These are phyloP conservation scores for Fusarium buxicola DNA, from an alignment of 2,329 filamentous ascomycete species.

Conservation along the genomic window DNA sequence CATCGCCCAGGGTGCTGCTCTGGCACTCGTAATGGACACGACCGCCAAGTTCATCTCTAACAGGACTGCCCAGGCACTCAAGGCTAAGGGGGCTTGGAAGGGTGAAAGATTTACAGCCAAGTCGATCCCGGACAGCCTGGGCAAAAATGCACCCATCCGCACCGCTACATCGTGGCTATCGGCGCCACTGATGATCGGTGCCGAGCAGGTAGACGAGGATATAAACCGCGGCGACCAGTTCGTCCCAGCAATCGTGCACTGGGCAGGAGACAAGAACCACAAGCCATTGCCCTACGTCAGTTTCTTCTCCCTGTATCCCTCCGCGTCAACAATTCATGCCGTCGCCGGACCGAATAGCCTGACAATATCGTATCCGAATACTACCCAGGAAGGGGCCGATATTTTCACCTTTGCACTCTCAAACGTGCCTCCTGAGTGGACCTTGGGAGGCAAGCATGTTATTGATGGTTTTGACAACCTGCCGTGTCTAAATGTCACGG, in stretches of 20 bases:
- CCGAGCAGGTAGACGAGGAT: slow-evolving; percentile 51
- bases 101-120: slow-evolving; percentile 52
- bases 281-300: slow-evolving; percentile 54
- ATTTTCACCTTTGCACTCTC: slow-evolving; percentile 55
- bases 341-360: slow-evolving; percentile 51
- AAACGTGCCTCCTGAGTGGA: slow-evolving; percentile 55
- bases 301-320: slow-evolving; percentile 56
- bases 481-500: slow-evolving; percentile 55
- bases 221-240: slow-evolving; percentile 55
- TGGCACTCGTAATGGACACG: slow-evolving; percentile 54
- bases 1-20: slow-evolving; percentile 53
- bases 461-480: slow-evolving; percentile 50
- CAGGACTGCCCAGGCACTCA: slow-evolving; percentile 45
- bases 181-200: slow-evolving; percentile 57
- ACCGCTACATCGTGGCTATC: slow-evolving; percentile 56
- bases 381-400: slow-evolving; percentile 52
- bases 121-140: slow-evolving; percentile 51
- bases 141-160: slow-evolving; percentile 44
- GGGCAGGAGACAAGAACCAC: slow-evolving; percentile 55
- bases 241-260: slow-evolving; percentile 60
- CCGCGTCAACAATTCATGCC: slow-evolving; percentile 56
- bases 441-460: slow-evolving; percentile 46
- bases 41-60: slow-evolving; percentile 46
- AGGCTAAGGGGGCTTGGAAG: slow-evolving; percentile 48
- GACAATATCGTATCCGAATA: slow-evolving; percentile 54